phyloP scores from a whole-genome alignment of 495 filamentous ascomycete species.

The Lichina pygmaea region DNA sequence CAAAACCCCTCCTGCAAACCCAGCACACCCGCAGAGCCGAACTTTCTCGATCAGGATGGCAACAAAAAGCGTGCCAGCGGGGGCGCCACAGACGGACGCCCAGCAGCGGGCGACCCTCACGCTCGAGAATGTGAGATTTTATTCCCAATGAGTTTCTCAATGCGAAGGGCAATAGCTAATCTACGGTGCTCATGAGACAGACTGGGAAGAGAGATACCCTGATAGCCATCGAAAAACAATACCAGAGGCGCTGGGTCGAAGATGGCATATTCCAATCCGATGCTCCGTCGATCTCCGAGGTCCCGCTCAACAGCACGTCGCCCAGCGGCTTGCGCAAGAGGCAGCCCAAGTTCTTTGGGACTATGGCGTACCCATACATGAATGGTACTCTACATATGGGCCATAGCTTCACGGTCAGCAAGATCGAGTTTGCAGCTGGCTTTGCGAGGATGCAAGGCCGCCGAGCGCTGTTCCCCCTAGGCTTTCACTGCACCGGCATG shows the following conservation, averaged over 20 bases:
- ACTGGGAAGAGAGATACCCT: slow-evolving; percentile 86
- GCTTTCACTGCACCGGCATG: slow-evolving; percentile 93
- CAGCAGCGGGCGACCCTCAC: slow-evolving; percentile 38
- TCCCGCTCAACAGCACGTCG: slow-evolving; percentile 41
- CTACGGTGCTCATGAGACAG: slow-evolving; percentile 12
- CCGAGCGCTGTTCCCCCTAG: slow-evolving; percentile 61
- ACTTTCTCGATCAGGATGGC: background rate
- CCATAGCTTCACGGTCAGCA: slow-evolving; percentile 69
- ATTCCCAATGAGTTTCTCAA: background rate
- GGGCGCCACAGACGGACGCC: slow-evolving; percentile 25
- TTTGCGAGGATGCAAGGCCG: slow-evolving; percentile 76
- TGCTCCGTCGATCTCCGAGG: slow-evolving; percentile 49
- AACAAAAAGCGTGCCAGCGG: slow-evolving; percentile 13
- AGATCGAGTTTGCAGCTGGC: slow-evolving; percentile 73
- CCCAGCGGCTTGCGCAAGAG: slow-evolving; percentile 48
- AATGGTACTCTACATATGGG: slow-evolving; percentile 85
- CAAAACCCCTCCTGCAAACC: background rate
- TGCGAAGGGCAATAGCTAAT: background rate
- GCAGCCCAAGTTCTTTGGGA: slow-evolving; percentile 77
- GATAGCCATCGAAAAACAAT: slow-evolving; percentile 73
- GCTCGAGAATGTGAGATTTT: slow-evolving; percentile 33
- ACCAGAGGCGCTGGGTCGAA: slow-evolving; percentile 65
- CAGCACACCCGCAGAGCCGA: background rate
- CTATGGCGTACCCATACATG: slow-evolving; percentile 91
- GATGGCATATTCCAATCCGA: slow-evolving; percentile 56